These are phyloP conservation scores for Aspergillus sp. DNA, from an alignment of 2,329 filamentous ascomycete species.

Conservation along the genomic window DNA sequence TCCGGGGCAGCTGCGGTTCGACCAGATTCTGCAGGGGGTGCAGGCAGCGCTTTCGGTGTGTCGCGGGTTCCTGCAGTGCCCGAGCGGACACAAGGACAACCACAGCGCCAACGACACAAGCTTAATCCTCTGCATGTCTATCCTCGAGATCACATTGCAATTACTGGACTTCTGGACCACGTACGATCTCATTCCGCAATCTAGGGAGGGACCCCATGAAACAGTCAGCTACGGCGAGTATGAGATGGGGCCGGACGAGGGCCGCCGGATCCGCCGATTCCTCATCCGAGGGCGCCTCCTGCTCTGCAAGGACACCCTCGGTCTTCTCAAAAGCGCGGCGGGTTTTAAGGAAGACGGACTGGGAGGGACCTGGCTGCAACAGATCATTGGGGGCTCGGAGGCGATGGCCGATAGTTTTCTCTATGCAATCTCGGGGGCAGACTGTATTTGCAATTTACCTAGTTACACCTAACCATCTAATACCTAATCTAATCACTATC, in stretches of 20 bases:
- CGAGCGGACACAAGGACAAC: constrained; percentile 29
- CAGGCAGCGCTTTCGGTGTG: constrained; percentile 30
- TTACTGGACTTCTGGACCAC: constrained; percentile 33
- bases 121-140: constrained; percentile 29
- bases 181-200: constrained; percentile 18
- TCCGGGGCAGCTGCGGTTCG: constrained; percentile 28
- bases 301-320: constrained; percentile 28
- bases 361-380: constrained; percentile 24
- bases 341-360: constrained; percentile 6
- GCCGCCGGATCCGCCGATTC: constrained; percentile 27
- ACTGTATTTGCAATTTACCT: constrained; percentile 27
- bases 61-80: constrained; percentile 31
- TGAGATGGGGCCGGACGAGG: constrained; percentile 29
- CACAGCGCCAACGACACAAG: constrained; percentile 22
- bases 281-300: constrained; percentile 27
- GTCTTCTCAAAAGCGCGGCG: constrained; percentile 22
- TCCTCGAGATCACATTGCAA: constrained; percentile 31
- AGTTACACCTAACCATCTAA: not conserved
- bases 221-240: constrained; percentile 33
- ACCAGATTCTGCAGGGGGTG: constrained; percentile 33
- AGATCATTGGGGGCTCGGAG: constrained; percentile 31
- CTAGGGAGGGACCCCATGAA: constrained; percentile 6
- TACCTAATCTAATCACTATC: not conserved
- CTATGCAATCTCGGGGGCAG: constrained; percentile 24
- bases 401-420: constrained; percentile 29